A percentile compares a stretch with the other conserved stretches of the same genome.
These are phyloP conservation scores for Thalassiosira mediterranea DNA, from an alignment of 352 stramenopile species.

Conservation along the genomic window DNA sequence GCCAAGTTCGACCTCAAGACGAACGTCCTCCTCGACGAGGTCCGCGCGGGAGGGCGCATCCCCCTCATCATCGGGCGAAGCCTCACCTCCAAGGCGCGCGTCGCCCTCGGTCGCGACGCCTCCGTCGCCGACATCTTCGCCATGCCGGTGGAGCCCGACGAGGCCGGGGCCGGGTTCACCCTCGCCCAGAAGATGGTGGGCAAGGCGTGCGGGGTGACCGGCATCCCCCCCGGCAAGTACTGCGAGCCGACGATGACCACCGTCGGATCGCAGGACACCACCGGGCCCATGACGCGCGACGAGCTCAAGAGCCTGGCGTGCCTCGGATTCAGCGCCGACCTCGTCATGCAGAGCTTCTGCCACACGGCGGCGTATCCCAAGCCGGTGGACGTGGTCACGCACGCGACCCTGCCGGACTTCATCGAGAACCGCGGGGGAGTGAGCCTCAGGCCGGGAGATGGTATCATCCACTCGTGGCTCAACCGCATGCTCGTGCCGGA, in stretches of 20 bases:
- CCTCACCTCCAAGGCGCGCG: conserved; percentile 83
- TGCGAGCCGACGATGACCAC: conserved; percentile 89
- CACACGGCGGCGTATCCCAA: conserved; percentile 89
- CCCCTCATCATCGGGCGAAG: conserved; percentile 87
- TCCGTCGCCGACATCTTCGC: conserved; percentile 80
- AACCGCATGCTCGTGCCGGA: conserved; percentile 89
- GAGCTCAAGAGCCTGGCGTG: conserved; percentile 86
- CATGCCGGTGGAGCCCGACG: conserved; percentile 67
- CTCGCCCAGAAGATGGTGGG: conserved; percentile 89
- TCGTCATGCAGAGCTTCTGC: conserved; percentile 90
- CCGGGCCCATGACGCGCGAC: conserved; percentile 88
- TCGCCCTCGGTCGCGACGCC: conserved; percentile 74
- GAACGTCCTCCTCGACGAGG: conserved; percentile 86
- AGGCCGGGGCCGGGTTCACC: conserved; percentile 77
- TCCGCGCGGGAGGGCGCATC: conserved; percentile 86
- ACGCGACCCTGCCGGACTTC: conserved; percentile 88
- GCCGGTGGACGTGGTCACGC: conserved; percentile 87
- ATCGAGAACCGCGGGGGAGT: conserved; percentile 86
- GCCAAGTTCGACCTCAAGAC: conserved; percentile 85
- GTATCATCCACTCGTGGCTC: conserved; percentile 89
- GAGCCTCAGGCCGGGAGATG: conserved; percentile 85
- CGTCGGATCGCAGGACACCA: conserved; percentile 88
- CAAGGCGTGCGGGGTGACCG: conserved; percentile 83
- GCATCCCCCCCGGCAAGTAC: conserved; percentile 82
- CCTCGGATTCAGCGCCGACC: conserved; percentile 86